Conservation (phyloP, 2,329 filamentous ascomycete genomes). For the Penicillium frequentans region DNA sequence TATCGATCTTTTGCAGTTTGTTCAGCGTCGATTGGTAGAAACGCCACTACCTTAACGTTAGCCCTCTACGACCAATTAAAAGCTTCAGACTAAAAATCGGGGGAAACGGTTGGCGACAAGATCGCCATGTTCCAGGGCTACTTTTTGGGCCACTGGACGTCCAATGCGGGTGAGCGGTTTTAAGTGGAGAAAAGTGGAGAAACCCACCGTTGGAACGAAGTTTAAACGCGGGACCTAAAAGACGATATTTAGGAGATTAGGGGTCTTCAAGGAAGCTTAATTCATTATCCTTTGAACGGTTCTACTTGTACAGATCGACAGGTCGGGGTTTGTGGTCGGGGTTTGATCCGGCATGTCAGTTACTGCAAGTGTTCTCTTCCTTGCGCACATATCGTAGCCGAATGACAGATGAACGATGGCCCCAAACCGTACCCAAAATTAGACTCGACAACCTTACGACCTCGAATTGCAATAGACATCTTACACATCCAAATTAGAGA, state of each 20-base stretch:
- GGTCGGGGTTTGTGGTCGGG: too few species aligned
- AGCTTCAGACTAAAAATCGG: neutral
- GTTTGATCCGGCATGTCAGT: neutral
- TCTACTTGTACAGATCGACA: neutral
- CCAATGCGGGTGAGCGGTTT: neutral
- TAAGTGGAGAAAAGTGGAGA: neutral
- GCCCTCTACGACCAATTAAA: neutral
- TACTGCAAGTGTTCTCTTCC: neutral
- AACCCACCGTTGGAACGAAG: neutral
- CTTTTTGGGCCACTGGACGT: neutral
- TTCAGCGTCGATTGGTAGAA: slow-evolving; percentile 8
- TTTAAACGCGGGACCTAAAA: neutral
- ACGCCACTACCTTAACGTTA: neutral
- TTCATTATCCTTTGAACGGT: neutral
- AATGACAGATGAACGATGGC: neutral
- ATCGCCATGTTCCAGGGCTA: neutral
- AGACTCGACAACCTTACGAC: neutral
- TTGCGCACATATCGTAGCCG: neutral
- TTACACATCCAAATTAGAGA: too few species aligned
- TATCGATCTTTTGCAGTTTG: slow-evolving; percentile 13
- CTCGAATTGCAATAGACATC: too few species aligned
- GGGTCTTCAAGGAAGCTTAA: neutral
- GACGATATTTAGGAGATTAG: neutral
- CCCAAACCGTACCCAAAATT: neutral
- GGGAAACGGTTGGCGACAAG: neutral